Percentiles rank a stretch among this genome's conserved stretches.
Evolutionary conservation across 345 rosid species (phyloP).

Genomic region (Combretum micranthum): DNA sequence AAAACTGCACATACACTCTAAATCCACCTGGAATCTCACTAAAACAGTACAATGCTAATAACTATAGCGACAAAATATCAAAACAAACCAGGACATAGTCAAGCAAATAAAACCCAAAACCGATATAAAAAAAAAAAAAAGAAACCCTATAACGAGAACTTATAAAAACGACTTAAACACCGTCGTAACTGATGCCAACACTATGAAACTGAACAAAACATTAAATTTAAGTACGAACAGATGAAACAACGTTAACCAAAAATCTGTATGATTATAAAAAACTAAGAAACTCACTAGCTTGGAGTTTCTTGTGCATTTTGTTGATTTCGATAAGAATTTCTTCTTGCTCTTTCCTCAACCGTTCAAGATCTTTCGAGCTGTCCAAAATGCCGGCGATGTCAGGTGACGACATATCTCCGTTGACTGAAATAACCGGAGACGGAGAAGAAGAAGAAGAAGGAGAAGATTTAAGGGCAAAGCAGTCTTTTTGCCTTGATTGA

Average conservation of each 20-base stretch:
- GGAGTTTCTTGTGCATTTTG: constrained; percentile 85
- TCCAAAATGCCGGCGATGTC: constrained; percentile 64
- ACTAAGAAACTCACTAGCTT: constrained; percentile 38
- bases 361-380: constrained; percentile 77
- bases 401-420: constrained; percentile 45
- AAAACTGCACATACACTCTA: no score
- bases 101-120: no score
- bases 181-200: no score
- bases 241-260: neutral
- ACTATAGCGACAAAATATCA: no score
- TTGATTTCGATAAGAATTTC: constrained; percentile 60
- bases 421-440: neutral
- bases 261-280: neutral
- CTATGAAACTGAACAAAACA: neutral
- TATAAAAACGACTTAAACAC: no score
- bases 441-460: neutral
- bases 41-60: no score
- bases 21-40: no score
- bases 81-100: no score
- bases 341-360: constrained; percentile 71
- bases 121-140: no score
- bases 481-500: no score
- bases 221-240: neutral
- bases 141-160: no score
- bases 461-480: neutral